These are phyloP conservation scores for Hordeum pubiflorum DNA, from an alignment of 202 grass and related monocot genomes.

Conservation along the genomic window DNA sequence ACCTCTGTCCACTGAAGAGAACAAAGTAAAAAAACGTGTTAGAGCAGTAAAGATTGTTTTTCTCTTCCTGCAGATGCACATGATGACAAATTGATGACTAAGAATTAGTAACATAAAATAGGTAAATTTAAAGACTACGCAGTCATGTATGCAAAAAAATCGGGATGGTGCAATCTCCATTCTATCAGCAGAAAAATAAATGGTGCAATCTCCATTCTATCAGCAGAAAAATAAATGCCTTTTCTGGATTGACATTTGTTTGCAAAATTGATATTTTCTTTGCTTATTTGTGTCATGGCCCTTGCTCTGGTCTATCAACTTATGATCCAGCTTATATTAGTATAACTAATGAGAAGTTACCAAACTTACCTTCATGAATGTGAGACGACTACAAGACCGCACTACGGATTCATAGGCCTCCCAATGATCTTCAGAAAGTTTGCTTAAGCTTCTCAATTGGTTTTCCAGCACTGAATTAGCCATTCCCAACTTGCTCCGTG, in stretches of 20 bases:
- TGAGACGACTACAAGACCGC: constrained; percentile 44
- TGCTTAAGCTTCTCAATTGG: constrained; percentile 62
- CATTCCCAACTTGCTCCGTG: constrained; percentile 56
- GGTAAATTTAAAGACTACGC: neutral
- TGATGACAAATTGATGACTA: neutral
- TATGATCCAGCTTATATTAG: neutral
- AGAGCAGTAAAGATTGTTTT: constrained; percentile 11
- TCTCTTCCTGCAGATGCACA: neutral
- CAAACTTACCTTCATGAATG: constrained; percentile 45
- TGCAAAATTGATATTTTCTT: neutral
- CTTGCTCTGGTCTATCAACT: neutral
- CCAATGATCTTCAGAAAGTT: constrained; percentile 51
- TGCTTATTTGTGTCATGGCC: neutral
- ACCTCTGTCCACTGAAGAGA: constrained; percentile 58
- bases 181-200: neutral
- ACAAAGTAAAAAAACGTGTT: constrained; percentile 21
- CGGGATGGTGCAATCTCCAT: neutral
- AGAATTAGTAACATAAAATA: neutral
- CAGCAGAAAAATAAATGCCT: neutral
- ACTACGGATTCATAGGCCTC: constrained; percentile 52
- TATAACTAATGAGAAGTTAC: neutral
- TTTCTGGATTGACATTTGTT: neutral
- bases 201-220: neutral
- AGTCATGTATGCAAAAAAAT: neutral
- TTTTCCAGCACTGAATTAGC: constrained; percentile 68